phyloP scores from a whole-genome alignment of 129 eudicot species.

The Pulicaria dysenterica region DNA sequence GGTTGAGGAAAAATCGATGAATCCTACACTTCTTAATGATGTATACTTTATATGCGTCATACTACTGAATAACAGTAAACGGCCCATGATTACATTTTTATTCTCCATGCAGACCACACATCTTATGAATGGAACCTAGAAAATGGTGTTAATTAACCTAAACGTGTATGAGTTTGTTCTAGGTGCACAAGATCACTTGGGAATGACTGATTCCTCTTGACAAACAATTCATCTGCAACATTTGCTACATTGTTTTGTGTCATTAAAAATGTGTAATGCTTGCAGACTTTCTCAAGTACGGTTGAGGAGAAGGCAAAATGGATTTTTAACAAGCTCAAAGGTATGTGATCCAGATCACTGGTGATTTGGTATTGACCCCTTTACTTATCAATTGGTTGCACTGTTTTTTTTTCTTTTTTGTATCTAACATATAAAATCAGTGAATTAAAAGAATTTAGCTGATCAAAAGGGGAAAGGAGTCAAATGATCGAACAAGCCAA shows the following conservation, averaged over 20 bases:
- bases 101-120: neutral
- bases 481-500: neutral
- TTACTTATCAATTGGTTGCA: neutral
- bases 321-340: constrained; percentile 64
- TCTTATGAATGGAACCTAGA: neutral
- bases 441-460: neutral
- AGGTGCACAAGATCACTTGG: neutral
- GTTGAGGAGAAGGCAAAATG: constrained; percentile 66
- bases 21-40: no score
- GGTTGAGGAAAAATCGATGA: neutral
- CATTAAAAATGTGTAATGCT: neutral
- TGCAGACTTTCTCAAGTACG: constrained; percentile 49
- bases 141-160: neutral
- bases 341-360: constrained; percentile 8
- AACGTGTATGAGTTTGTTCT: neutral
- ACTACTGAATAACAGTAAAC: neutral
- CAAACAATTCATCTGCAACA: neutral
- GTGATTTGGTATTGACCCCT: neutral
- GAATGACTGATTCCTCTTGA: neutral
- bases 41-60: neutral
- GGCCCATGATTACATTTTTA: neutral
- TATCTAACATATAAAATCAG: neutral
- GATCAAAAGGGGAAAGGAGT: neutral
- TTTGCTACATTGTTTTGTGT: neutral
- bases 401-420: neutral